These are phyloP conservation scores for Lodderomyces pseudojiufengensis DNA, from an alignment of 1,139 yeast genomes.

Conservation along the genomic window DNA sequence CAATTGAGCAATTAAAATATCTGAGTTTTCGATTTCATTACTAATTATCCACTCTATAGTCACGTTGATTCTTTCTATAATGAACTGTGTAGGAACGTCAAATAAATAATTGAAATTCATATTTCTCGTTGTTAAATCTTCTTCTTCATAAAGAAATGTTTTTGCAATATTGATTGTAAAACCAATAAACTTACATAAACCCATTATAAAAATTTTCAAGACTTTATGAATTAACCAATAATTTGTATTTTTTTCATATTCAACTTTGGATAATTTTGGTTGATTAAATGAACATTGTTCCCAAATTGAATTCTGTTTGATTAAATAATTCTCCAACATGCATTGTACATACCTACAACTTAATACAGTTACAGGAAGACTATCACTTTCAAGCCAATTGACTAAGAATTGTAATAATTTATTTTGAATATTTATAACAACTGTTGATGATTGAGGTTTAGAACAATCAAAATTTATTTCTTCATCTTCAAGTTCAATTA, in stretches of 20 bases:
- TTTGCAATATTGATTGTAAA: slow-evolving; percentile 46
- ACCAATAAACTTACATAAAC: slow-evolving; percentile 51
- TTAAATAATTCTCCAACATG: slow-evolving; percentile 40
- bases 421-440: slow-evolving; percentile 46
- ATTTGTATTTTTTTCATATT: slow-evolving; percentile 12
- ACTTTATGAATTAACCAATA: slow-evolving; percentile 42
- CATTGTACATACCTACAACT: slow-evolving; percentile 64
- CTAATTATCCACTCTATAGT: slow-evolving; percentile 20
- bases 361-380: slow-evolving; percentile 59
- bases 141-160: slow-evolving; percentile 72
- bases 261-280: background rate
- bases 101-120: slow-evolving; percentile 47
- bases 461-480: slow-evolving; percentile 40
- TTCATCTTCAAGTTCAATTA: slow-evolving; percentile 38
- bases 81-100: slow-evolving; percentile 21
- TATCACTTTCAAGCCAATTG: slow-evolving; percentile 61
- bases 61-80: slow-evolving; percentile 21
- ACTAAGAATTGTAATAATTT: slow-evolving; percentile 43
- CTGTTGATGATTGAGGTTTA: slow-evolving; percentile 27
- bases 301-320: slow-evolving; percentile 11
- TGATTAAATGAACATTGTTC: slow-evolving; percentile 18
- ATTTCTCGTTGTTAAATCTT: slow-evolving; percentile 62
- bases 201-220: slow-evolving; percentile 45
- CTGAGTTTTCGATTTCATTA: slow-evolving; percentile 11
- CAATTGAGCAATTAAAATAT: slow-evolving; percentile 24